Base-by-base conservation (phyloP, 768 basidiomycete genomes). In the Porphyrellus cyaneotinctus region DNA sequence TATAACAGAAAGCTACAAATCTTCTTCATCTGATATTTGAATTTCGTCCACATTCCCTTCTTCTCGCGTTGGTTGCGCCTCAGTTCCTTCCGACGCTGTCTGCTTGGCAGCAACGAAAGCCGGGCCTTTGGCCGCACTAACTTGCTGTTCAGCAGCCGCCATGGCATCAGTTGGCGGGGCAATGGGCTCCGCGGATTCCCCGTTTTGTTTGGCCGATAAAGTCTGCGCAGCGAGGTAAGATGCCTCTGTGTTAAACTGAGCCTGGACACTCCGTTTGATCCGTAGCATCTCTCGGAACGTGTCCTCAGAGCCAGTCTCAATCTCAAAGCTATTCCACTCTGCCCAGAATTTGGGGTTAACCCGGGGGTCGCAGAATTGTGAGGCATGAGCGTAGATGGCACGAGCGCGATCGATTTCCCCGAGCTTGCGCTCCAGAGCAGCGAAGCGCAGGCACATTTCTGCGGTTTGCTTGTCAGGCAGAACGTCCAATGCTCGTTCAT, bases 401-500 rank as follows among this genome's bases (percentile, higher is more conserved):
- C 97, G 84, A 13, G 97, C 97, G 23, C 97, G 82, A 73, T 99
- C 97, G 70, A 99, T 98, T 75, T 99, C 97, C 49, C 97, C 97
- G 32, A 99, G 83, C 69, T 99, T 99, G 60, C 95, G 87, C 70
- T 99, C 97, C 62, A 99, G 82, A 31, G 83, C 81, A 5, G 97
- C 95, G 69, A 98, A 99, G 41, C 94, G 90, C 20, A 97, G 77
- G 69, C 95, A 97, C 92, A 98, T 97, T 70, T 95, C 88, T 18
- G 95, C 94, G 0, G 95, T 97, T 73, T 97, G 91, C 42, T 81
- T 79, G 72, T 97, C 91, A 8, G 95, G 97, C 4, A 99, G 80
- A 32, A 86, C 81, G 74, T 98, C 95, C 51, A 99, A 75, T 14
- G 97, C 95, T 13, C 88, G 83, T 69, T 98, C 91, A 72, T 98